Evolutionary conservation across 805 yeast genomes (phyloP).

Genomic region (Candida ortonii): DNA sequence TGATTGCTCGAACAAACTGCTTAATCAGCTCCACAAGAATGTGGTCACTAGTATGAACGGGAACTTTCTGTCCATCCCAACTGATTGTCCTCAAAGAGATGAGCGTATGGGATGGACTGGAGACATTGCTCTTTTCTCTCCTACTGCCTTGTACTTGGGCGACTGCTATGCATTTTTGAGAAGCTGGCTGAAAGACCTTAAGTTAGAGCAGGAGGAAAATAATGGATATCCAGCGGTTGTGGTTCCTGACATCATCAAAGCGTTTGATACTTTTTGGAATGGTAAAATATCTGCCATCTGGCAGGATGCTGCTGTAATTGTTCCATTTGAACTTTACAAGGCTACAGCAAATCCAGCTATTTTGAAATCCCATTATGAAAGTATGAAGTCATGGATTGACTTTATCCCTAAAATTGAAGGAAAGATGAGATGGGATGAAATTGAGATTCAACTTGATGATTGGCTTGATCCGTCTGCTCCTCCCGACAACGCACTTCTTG

Average conservation of each 20-base stretch:
- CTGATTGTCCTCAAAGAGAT: conserved; percentile 31
- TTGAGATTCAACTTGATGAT: conserved; percentile 31
- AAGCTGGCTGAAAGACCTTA: conserved; percentile 24
- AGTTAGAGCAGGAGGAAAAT: conserved; percentile 19
- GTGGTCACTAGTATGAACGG: conserved; percentile 24
- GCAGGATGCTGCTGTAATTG: conserved; percentile 27
- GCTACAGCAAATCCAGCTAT: conserved; percentile 13
- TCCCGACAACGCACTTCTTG: conserved; percentile 24
- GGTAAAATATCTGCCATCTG: conserved; percentile 21
- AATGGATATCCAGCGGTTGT: conserved; percentile 22
- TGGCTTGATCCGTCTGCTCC: conserved; percentile 30
- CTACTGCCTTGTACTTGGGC: conserved; percentile 24
- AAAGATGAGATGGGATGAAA: conserved; percentile 13
- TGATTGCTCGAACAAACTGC: conserved; percentile 19
- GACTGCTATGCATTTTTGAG: conserved; percentile 21
- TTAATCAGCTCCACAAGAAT: conserved; percentile 19
- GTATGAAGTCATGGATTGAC: conserved; percentile 17
- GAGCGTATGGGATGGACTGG: conserved; percentile 31
- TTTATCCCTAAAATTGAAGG: conserved; percentile 17
- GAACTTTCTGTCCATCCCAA: conserved; percentile 25
- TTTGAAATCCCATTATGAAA: conserved; percentile 11
- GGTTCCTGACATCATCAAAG: conserved; percentile 21
- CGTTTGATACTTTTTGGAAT: conserved; percentile 13
- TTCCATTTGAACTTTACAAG: conserved; percentile 16
- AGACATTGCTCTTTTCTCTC: conserved; percentile 26